Evolutionary conservation across 2,329 filamentous ascomycete species (phyloP), one percentile per base, ranked within the genome.

Genomic region (Colletotrichum sp.): DNA sequence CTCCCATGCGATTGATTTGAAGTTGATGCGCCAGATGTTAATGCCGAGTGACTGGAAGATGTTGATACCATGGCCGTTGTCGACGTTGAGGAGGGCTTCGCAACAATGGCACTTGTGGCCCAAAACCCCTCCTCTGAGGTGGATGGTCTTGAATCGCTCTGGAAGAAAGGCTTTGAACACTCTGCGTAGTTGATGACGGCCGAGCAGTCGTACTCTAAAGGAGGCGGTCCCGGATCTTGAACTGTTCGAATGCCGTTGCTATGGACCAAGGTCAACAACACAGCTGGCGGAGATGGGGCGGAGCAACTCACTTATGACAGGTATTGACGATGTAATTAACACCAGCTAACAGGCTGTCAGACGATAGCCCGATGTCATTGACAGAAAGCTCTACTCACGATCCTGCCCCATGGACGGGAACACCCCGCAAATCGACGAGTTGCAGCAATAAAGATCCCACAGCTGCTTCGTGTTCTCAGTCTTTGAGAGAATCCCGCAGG

Each of bases 361-460:
- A 78, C 15, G 32, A 39, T 30, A 30, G 36, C 30, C 39, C 8
- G 69, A 66, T 32, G 16, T 18, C 34, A 18, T 69, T 79, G 76
- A 63, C 18, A 69, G 34, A 36, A 21, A 36, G 6, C 66, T 68
- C 32, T 44, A 87, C 87, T 84, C 80, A 88, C 90, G 89, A 80
- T 90, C 88, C 80, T 88, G 85, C 8, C 80, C 80, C 16, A 79
- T 80, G 55, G 76, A 79, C 13, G 36, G 68, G 65, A 59, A 63
- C 60, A 91, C 88, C 32, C 89, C 89, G 79, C 89, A 91, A 65
- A 84, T 84, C 67, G 84, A 85, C 65, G 86, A 84, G 79, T 90
- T 88, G 80, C 90, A 90, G 81, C 88, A 89, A 79, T 91, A 91
- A 26, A 91, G 82, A 55, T 82, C 80, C 84, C 85, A 87, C 13